Evolutionary conservation across 768 basidiomycete species (phyloP), one percentile per base, ranked within the genome.

Genomic region (Lactarius hatsudake): DNA sequence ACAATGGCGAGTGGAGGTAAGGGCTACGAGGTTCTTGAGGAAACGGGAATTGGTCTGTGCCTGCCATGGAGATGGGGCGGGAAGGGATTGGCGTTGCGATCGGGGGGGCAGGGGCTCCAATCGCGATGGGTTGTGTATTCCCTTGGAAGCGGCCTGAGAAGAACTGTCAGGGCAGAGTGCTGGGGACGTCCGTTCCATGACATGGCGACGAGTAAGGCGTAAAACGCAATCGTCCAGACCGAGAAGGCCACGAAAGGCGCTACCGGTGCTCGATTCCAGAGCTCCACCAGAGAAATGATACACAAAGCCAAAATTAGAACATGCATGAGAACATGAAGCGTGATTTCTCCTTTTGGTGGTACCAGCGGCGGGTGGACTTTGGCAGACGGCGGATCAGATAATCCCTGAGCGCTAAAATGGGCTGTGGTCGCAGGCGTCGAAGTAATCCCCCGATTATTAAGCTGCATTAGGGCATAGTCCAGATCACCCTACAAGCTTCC

Each of bases 1-100:
- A 87, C 6, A 82, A 79, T 3, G 90, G 90, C 63, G 87, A 87
- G 71, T 91, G 85, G 45, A 82, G 75, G 73, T 93, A 93, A 32
- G 90, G 91, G 26, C 87, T 82, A 10, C 83, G 75, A 57, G 70
- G 59, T 62, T 79, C 77, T 8, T 66, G 77, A 20, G 81, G 81
- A 77, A 83, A 83, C 38, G 80, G 79, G 65, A 75, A 81, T 43
- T 80, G 79, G 57, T 83, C 78, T 1, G 76, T 77, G 55, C 78
- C 81, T 26, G 75, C 65, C 70, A 78, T 77, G 17, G 81, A 79
- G 58, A 83, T 72, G 5, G 80, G 77, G 17, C 80, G 78, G 20
- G 79, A 78, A 10, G 80, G 77, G 10, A 76, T 75, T 5, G 78
- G 75, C 48, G 80, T 76, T 42, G 78, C 73, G 20, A 72, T 69